These are phyloP conservation scores for Suillus subluteus DNA, from an alignment of 768 basidiomycete species.

Conservation along the genomic window DNA sequence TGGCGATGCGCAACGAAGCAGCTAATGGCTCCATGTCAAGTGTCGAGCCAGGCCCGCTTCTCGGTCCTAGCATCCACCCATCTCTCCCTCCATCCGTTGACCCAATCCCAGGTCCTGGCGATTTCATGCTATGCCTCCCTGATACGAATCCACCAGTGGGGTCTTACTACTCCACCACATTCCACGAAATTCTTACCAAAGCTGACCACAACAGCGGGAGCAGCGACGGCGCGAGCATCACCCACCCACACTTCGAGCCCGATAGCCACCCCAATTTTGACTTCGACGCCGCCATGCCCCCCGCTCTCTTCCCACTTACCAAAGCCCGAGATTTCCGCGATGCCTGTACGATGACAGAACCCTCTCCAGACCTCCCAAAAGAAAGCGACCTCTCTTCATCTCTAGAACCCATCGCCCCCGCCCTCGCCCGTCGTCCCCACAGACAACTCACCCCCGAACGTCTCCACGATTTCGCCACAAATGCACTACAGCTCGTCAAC, in stretches of 20 bases:
- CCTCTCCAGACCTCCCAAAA: neutral
- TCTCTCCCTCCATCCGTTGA: neutral
- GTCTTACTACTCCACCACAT: constrained; percentile 6
- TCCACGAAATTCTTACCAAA: constrained; percentile 4
- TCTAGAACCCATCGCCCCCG: neutral
- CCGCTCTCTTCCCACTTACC: neutral
- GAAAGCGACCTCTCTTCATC: neutral
- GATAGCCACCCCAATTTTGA: neutral
- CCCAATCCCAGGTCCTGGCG: neutral
- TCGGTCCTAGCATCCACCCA: neutral
- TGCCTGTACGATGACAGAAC: constrained; percentile 3
- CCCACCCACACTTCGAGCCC: neutral
- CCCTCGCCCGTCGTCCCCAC: constrained; percentile 6
- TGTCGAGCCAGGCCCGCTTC: neutral
- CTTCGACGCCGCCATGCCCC: neutral
- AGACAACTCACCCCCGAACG: constrained; percentile 8
- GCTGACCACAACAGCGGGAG: neutral
- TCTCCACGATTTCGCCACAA: neutral
- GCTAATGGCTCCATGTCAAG: neutral
- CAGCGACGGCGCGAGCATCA: neutral
- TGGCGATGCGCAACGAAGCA: constrained; percentile 3
- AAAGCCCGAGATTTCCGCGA: constrained; percentile 2
- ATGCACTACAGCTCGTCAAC: neutral
- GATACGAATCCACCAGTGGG: neutral
- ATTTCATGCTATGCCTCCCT: constrained; percentile 5